phyloP scores from a whole-genome alignment of 371 early-diverging fungal genomes.

The Parasitella parasitica region DNA sequence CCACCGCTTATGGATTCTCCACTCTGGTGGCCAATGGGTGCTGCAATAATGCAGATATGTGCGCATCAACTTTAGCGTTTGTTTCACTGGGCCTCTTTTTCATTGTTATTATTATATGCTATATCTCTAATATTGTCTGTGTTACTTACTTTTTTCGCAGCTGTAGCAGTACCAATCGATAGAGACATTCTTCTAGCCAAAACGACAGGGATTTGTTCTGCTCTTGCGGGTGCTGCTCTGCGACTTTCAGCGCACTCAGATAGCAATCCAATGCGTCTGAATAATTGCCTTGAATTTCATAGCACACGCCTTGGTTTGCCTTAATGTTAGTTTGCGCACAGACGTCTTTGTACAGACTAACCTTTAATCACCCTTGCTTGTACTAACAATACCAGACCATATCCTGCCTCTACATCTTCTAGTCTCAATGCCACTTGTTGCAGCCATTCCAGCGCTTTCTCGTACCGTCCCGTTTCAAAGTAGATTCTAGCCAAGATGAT shows the following conservation, averaged over 20 bases:
- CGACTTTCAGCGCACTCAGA: constrained; percentile 47
- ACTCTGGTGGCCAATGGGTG: constrained; percentile 43
- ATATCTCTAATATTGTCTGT: neutral
- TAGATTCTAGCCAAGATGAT: constrained; percentile 43
- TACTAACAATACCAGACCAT: constrained; percentile 54
- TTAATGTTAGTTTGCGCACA: neutral
- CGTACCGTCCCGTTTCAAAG: constrained; percentile 33
- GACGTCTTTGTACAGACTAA: neutral
- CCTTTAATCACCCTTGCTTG: constrained; percentile 59
- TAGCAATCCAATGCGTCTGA: constrained; percentile 55
- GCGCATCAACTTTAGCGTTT: constrained; percentile 34
- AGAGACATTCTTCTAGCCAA: constrained; percentile 73
- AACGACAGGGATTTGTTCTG: constrained; percentile 52
- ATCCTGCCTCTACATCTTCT: constrained; percentile 48
- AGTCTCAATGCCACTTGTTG: constrained; percentile 28
- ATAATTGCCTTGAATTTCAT: constrained; percentile 53
- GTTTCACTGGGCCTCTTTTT: constrained; percentile 18
- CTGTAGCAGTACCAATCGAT: constrained; percentile 58
- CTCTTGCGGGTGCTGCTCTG: constrained; percentile 45
- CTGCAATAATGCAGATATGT: constrained; percentile 26
- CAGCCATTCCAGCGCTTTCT: constrained; percentile 36
- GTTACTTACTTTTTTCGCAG: constrained; percentile 50
- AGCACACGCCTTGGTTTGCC: constrained; percentile 30
- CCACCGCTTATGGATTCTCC: constrained; percentile 49
- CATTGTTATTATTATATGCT: neutral